Evolutionary conservation across 148 eudicot species (phyloP), one percentile per base, ranked within the genome.

Genomic region (Salicornia ramosissima): DNA sequence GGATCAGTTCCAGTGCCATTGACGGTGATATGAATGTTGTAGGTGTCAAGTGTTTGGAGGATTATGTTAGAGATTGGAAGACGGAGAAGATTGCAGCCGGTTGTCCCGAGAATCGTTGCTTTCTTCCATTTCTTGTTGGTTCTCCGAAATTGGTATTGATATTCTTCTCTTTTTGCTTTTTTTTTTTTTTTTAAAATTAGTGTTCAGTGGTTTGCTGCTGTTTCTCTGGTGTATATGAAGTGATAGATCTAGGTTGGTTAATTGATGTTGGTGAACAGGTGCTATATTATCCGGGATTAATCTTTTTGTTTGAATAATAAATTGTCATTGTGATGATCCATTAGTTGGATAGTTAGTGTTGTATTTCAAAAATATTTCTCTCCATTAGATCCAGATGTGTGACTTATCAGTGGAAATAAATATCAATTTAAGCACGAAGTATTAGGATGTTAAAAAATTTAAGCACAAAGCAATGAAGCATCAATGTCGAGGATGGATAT

Each of bases 121-220:
- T 74, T 63, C 67, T 86, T 43, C 86, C 87, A 0, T 87, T 89
- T 25, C 85, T 85, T 9, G 69, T 43, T 19, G 80, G 86, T 45
- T 82, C 85, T 4, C 84, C 83, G 0, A 79, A 73, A 61, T 59
- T 80, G 95, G 95, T 89, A 89, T 56, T 29, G 78, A 1, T 57
- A 4, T 16, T 65, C 30, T 33, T 19, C 40, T 73, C 3, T 33
- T 64, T 73, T 62, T 26, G 34, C 15, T n/a, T 10, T 11, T 30
- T 24, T 58, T 16, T 15, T 31, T 52, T 13, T 11, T 2, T 15
- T 15, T 3, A 30, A 14, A 10, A 34, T 10, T 14, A 3, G 21
- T 39, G 50, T 13, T 63, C 6, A 19, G 6, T 18, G 3, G 19
- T 39, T 39, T 63, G 0, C 6, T 40, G 31, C 1, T 36, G 28